phyloP scores from a whole-genome alignment of 2,329 filamentous ascomycete genomes.

The Acrocalymma vagum region DNA sequence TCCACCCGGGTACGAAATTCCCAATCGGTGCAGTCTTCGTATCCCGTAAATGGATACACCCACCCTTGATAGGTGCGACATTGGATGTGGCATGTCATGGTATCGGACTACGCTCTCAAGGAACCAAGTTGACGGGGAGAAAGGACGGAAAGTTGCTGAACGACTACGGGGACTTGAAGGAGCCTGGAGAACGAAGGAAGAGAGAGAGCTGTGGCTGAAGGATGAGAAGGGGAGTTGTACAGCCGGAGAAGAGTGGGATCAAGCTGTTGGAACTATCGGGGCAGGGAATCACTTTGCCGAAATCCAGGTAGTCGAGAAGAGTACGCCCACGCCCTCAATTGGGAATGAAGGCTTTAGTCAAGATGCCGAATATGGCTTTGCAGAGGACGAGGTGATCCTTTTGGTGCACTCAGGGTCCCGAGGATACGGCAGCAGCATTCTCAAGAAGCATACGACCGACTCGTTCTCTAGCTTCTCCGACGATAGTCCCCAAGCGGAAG shows the following conservation, averaged over 20 bases:
- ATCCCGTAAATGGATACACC: constrained; percentile 45
- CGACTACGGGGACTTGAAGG: constrained; percentile 47
- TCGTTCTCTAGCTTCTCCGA: constrained; percentile 34
- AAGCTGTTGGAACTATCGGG: constrained; percentile 46
- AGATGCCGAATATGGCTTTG: constrained; percentile 18
- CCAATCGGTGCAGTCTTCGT: constrained; percentile 49
- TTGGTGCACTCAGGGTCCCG: constrained; percentile 49
- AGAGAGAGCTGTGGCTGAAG: constrained; percentile 40
- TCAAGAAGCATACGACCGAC: constrained; percentile 38
- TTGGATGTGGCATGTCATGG: constrained; percentile 52
- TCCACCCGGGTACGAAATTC: constrained; percentile 48
- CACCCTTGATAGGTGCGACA: constrained; percentile 50
- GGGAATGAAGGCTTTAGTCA: too few relatives aligned
- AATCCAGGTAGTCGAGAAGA: constrained; percentile 47
- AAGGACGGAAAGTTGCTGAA: constrained; percentile 44
- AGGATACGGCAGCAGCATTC: constrained; percentile 44
- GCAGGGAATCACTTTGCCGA: constrained; percentile 51
- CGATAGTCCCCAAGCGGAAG: constrained; percentile 26
- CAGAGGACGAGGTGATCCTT: constrained; percentile 43
- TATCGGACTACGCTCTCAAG: constrained; percentile 42
- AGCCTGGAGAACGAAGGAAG: constrained; percentile 33
- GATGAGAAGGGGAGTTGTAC: constrained; percentile 24
- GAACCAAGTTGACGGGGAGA: constrained; percentile 43
- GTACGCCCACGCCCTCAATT: too few relatives aligned
- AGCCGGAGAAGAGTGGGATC: constrained; percentile 43